phyloP scores from a whole-genome alignment of 2,329 filamentous ascomycete genomes.

The Clonostachys rosea region DNA sequence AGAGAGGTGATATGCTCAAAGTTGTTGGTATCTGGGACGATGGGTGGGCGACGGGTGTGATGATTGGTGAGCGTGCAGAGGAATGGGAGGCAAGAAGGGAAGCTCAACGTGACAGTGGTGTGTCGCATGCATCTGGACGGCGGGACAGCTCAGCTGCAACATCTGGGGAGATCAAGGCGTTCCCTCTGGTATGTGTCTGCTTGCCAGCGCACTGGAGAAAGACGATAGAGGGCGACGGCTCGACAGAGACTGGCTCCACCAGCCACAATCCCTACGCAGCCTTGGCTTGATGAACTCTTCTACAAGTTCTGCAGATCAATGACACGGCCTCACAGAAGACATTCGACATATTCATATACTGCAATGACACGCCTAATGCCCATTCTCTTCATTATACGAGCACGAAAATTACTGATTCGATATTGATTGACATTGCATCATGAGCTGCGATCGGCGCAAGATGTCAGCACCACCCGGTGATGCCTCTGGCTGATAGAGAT shows the following conservation, averaged over 20 bases:
- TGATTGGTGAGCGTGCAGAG: constrained; percentile 77
- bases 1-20: constrained; percentile 96
- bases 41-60: constrained; percentile 92
- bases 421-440: too few species aligned
- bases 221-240: constrained; percentile 86
- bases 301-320: too few species aligned
- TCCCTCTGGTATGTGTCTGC: constrained; percentile 94
- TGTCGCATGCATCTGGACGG: constrained; percentile 72
- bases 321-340: too few species aligned
- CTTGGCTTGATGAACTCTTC: constrained; percentile 13
- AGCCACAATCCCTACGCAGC: constrained; percentile 14
- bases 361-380: too few species aligned
- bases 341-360: too few species aligned
- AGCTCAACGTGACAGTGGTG: constrained; percentile 84
- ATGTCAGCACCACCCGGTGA: too few species aligned
- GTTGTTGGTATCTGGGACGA: constrained; percentile 99
- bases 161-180: constrained; percentile 87
- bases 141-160: constrained; percentile 58
- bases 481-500: too few species aligned
- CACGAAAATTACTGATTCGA: too few species aligned
- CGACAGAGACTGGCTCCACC: constrained; percentile 57
- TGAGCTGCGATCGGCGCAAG: too few species aligned
- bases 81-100: constrained; percentile 79
- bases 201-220: constrained; percentile 94
- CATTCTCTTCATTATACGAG: too few species aligned